Evolutionary conservation across 495 filamentous ascomycete species (phyloP), one percentile per base, ranked within the genome.

Genomic region (Lophiostoma macrostomum): DNA sequence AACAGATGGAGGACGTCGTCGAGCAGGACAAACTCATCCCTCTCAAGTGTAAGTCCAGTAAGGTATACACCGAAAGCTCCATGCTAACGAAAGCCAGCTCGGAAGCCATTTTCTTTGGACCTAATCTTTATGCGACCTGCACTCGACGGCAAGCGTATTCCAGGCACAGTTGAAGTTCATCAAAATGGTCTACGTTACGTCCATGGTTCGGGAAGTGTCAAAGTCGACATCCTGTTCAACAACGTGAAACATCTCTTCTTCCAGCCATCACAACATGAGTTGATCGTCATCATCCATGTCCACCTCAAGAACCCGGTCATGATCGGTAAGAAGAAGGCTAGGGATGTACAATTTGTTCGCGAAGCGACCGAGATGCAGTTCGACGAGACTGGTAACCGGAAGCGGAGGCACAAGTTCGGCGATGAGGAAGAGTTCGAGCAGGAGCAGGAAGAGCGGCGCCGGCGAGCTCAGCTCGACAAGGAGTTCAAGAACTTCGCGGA

Each of bases 1-100:
- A 99, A 69, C 91, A 99, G 60, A 83, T 99, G 85, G 94, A 97
- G 66, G 94, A 97, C 75, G 94, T 99, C n/a, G 90, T 99, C 3
- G 95, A 97, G 69, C 94, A 97, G 68, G 94, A 97, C 60, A 97
- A 97, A 73, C 81, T 99, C 16, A 71, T 91, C 58, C 90, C 96
- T 71, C 87, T 70, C 16, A 69, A 66, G 51, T 66, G 53, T 58
- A 31, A 50, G 60, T 50, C 30, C 14, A 23, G 13, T 14, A 10
- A 16, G 27, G 4, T 27, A 37, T 13, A 24, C 18, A 20, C 11
- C 5, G 3, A 18, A 16, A 6, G 13, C 29, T n/a, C 19, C 11
- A 13, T 48, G 31, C 56, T 60, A 43, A 64, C 31, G 10, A 2
- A 31, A 34, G 5, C 37, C 19, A 91, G 86, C 91, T 73, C 88